Conservation (phyloP, 371 early-diverging fungal genomes). For the Mortierella sp. region DNA sequence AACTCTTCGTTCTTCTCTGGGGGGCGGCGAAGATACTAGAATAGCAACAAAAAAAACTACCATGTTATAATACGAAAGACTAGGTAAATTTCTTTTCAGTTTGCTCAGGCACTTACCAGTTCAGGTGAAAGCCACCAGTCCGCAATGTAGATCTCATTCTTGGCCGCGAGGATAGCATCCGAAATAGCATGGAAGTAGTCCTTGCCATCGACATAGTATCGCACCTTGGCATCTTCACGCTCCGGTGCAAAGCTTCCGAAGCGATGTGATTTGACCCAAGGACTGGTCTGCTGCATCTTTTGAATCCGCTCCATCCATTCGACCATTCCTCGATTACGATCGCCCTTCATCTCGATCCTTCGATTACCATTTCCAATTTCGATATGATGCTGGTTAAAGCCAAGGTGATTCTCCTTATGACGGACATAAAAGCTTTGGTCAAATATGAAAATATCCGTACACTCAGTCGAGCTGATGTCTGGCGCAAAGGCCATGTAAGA, state of each 20-base stretch:
- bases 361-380: constrained; percentile 68
- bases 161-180: constrained; percentile 82
- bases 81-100: neutral
- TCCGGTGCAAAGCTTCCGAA: constrained; percentile 87
- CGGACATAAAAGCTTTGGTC: constrained; percentile 70
- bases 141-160: constrained; percentile 82
- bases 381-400: constrained; percentile 63
- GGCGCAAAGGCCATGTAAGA: constrained; percentile 73
- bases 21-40: constrained; percentile 82
- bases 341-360: constrained; percentile 76
- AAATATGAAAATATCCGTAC: constrained; percentile 77
- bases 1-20: constrained; percentile 78
- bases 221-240: constrained; percentile 71
- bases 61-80: neutral
- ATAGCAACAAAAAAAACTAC: neutral
- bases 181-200: constrained; percentile 87
- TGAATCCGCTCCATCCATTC: constrained; percentile 75
- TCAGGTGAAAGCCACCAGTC: constrained; percentile 96
- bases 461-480: constrained; percentile 59
- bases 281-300: constrained; percentile 69
- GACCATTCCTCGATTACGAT: constrained; percentile 68
- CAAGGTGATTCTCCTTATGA: constrained; percentile 65
- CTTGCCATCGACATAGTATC: constrained; percentile 86
- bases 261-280: constrained; percentile 78
- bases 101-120: constrained; percentile 59